phyloP scores from a whole-genome alignment of 495 filamentous ascomycete species.

The Aspergillus heteromorphus region DNA sequence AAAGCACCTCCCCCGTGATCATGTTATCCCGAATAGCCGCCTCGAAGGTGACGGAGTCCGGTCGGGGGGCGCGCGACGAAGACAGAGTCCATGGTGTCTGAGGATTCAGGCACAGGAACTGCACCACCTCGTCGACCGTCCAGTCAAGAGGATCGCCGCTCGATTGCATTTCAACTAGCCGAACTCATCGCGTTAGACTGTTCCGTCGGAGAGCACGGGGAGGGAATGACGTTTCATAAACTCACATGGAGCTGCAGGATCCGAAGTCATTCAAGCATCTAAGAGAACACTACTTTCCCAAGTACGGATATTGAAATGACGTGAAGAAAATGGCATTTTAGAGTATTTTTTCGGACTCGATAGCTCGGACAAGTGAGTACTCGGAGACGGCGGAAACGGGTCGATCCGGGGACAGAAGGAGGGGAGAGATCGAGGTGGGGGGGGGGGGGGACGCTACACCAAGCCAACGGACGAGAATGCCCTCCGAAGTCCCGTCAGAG shows the following conservation, averaged over 20 bases:
- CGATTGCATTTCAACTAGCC: constrained; percentile 9
- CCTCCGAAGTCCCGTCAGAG: too few species aligned
- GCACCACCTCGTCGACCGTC: constrained; percentile 59
- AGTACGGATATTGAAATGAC: background rate
- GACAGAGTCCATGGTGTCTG: constrained; percentile 39
- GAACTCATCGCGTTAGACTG: background rate
- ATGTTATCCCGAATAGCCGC: constrained; percentile 49
- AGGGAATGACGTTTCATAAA: constrained; percentile 5
- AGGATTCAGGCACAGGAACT: constrained; percentile 53
- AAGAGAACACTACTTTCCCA: background rate
- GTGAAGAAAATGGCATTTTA: background rate
- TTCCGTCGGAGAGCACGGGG: background rate
- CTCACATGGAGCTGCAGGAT: background rate
- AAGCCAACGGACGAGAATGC: too few species aligned
- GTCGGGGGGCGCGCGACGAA: constrained; percentile 30
- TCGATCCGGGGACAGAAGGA: background rate
- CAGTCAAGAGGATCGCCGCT: constrained; percentile 61
- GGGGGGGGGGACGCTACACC: too few species aligned
- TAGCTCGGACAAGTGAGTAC: background rate
- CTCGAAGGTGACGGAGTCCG: constrained; percentile 48
- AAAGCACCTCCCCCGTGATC: constrained; percentile 57
- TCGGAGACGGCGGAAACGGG: background rate
- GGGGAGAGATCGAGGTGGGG: background rate
- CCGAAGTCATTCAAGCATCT: background rate
- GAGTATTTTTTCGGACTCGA: background rate